A percentile compares a stretch with the other conserved stretches of the same genome.
Evolutionary conservation across 495 filamentous ascomycete species (phyloP).

Genomic region (Peziza echinospora): DNA sequence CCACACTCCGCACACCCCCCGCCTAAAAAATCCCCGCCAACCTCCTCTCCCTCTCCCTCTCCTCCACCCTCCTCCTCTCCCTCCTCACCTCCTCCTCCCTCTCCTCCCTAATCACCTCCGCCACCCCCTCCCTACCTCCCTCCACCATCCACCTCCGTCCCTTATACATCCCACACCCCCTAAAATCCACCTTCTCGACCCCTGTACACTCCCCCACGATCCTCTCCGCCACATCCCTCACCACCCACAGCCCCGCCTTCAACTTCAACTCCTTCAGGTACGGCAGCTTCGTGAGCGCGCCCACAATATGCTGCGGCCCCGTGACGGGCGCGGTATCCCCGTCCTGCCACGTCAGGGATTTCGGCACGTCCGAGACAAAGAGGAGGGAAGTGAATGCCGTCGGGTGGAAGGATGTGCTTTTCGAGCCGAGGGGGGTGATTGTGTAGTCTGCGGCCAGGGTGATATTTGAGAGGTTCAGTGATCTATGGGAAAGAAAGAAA

Average conservation of each 20-base stretch:
- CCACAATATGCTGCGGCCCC: conserved; percentile 7
- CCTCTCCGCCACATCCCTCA: conserved; percentile 9
- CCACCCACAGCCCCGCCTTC: conserved; percentile 13
- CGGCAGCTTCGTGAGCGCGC: conserved; percentile 9
- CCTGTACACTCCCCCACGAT: conserved; percentile 8
- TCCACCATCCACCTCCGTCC: conserved; percentile 11
- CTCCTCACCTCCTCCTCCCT: conserved; percentile 6
- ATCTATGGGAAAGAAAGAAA: neutral
- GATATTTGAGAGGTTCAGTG: conserved; percentile 16
- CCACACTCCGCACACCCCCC: too few relatives aligned
- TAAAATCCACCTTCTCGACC: conserved; percentile 10
- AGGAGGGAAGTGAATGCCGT: conserved; percentile 10
- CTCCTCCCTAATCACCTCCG: conserved; percentile 5
- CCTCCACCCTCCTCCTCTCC: neutral
- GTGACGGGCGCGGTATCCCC: conserved; percentile 14
- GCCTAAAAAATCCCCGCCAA: neutral
- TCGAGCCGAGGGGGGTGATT: conserved; percentile 4
- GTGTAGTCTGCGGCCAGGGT: conserved; percentile 18
- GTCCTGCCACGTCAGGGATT: conserved; percentile 12
- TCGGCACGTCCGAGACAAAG: conserved; percentile 18
- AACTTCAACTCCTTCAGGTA: conserved; percentile 8
- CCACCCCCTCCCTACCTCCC: conserved; percentile 7
- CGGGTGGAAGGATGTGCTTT: conserved; percentile 9
- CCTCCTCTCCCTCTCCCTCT: neutral
- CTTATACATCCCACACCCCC: conserved; percentile 15